A percentile compares a stretch with the other conserved stretches of the same genome.
These are phyloP conservation scores for Clavispora carvajalis DNA, from an alignment of 805 yeast species.

Conservation along the genomic window DNA sequence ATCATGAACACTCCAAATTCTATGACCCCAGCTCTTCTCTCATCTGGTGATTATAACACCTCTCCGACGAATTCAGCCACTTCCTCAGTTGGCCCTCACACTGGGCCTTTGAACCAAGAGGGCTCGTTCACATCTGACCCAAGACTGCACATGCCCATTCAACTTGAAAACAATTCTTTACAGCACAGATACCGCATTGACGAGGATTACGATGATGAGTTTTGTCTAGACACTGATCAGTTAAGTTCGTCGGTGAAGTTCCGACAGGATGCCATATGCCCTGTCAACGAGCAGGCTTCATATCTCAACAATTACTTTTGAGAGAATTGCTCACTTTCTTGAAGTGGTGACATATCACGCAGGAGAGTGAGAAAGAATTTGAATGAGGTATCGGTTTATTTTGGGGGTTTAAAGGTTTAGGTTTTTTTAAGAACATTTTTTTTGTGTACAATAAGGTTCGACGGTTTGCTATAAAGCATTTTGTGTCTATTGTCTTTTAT, in stretches of 20 bases:
- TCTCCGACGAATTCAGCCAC: constrained; percentile 13
- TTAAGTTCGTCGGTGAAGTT: constrained; percentile 15
- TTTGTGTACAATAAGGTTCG: background rate
- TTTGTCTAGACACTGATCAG: constrained; percentile 40
- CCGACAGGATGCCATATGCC: background rate
- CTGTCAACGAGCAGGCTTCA: background rate
- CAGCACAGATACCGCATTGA: constrained; percentile 1
- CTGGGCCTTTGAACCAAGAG: constrained; percentile 6
- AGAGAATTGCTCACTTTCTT: too few relatives aligned
- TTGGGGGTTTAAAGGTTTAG: background rate
- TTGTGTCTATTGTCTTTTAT: background rate
- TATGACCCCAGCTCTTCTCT: constrained; percentile 9
- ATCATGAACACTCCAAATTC: constrained; percentile 15
- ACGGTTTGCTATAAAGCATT: background rate
- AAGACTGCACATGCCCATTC: constrained; percentile 2
- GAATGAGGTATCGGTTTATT: background rate
- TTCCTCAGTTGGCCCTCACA: constrained; percentile 7
- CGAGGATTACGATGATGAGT: constrained; percentile 40
- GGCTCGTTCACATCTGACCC: constrained; percentile 3
- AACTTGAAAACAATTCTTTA: constrained; percentile 1
- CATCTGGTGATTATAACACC: constrained; percentile 12
- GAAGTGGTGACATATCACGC: too few relatives aligned
- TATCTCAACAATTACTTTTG: background rate
- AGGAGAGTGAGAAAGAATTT: background rate
- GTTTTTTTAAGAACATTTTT: background rate